These are phyloP conservation scores for Calonectria pteridis DNA, from an alignment of 2,329 filamentous ascomycete species.

Conservation along the genomic window DNA sequence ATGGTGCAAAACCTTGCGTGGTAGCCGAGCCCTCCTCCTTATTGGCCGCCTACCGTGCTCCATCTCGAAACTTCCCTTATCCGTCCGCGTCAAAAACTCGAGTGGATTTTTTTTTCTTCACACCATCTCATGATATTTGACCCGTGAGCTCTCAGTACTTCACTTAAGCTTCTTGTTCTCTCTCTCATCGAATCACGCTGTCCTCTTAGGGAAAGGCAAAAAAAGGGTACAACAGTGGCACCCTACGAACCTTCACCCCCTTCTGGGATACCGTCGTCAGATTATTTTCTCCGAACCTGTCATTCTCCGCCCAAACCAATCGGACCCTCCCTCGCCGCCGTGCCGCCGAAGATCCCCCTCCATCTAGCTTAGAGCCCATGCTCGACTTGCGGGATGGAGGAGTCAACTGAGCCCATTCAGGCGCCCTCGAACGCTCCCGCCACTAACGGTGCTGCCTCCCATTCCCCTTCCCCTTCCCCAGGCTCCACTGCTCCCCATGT, in stretches of 20 bases:
- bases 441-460: conserved; percentile 24
- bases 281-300: conserved; percentile 22
- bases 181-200: background rate
- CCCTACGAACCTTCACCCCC: background rate
- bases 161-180: background rate
- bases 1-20: background rate
- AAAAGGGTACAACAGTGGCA: background rate
- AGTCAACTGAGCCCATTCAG: conserved; percentile 17
- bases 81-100: background rate
- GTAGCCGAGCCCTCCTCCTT: background rate
- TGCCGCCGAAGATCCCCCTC: conserved; percentile 30
- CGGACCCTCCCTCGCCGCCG: conserved; percentile 27
- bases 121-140: conserved; percentile 32
- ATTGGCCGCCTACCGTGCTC: conserved; percentile 21
- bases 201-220: conserved; percentile 11
- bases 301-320: conserved; percentile 19
- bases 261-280: conserved; percentile 21
- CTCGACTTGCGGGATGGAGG: conserved; percentile 21
- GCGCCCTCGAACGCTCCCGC: conserved; percentile 24
- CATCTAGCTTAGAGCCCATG: conserved; percentile 28
- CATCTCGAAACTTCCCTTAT: conserved; percentile 10
- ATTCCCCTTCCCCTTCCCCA: background rate
- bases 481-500: conserved; percentile 31
- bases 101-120: conserved; percentile 2
- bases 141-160: background rate